These are phyloP conservation scores for Penicillium malachiteum DNA, from an alignment of 495 filamentous ascomycete species.

Conservation along the genomic window DNA sequence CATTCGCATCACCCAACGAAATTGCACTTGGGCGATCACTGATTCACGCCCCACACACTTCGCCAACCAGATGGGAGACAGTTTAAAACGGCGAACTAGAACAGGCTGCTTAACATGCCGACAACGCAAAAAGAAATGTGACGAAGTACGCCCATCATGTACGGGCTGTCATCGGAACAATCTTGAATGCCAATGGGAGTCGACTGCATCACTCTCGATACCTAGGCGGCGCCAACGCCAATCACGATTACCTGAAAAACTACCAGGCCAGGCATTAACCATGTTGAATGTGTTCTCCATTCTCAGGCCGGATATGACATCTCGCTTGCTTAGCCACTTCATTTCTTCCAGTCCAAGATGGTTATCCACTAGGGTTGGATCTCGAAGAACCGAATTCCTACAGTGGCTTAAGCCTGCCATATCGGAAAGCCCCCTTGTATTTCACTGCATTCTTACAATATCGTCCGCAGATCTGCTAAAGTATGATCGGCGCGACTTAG, in stretches of 20 bases:
- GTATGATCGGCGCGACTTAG: conserved; percentile 6
- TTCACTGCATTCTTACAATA: conserved; percentile 16
- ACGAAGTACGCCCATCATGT: conserved; percentile 1
- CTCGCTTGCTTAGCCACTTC: conserved; percentile 18
- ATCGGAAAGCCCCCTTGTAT: conserved; percentile 10
- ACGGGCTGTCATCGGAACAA: conserved; percentile 35
- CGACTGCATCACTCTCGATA: neutral
- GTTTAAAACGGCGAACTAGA: neutral
- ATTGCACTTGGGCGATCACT: too few relatives aligned
- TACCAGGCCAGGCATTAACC: neutral
- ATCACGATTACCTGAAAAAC: neutral
- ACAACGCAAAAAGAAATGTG: conserved; percentile 7
- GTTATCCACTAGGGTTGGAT: conserved; percentile 14
- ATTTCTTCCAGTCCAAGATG: conserved; percentile 14
- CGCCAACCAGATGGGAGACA: too few relatives aligned
- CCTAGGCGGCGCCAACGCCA: conserved; percentile 3
- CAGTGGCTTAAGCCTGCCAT: conserved; percentile 12
- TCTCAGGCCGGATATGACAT: conserved; percentile 4
- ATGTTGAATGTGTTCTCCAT: conserved; percentile 21
- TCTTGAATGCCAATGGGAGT: conserved; percentile 31
- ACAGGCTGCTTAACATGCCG: conserved; percentile 6
- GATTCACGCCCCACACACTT: too few relatives aligned
- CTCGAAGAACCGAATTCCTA: conserved; percentile 7
- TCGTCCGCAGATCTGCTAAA: conserved; percentile 20
- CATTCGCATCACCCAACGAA: too few relatives aligned